Evolutionary conservation across 768 basidiomycete species (phyloP), one percentile per base, ranked within the genome.

Genomic region (Termitomyces sp.): DNA sequence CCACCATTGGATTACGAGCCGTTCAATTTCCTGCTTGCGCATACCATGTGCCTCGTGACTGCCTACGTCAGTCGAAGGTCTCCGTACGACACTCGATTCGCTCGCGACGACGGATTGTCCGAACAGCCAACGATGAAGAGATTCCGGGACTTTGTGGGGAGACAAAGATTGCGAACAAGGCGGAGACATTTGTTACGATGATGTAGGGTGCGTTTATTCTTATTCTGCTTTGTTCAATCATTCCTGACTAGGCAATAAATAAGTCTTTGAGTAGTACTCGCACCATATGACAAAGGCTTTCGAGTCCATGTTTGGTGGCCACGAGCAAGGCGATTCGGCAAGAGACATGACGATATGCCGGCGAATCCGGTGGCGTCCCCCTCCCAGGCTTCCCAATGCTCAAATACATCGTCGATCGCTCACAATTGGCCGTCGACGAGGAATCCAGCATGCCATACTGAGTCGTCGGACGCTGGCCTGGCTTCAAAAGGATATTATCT

Each of bases 191-290:
- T 77, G 95, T 98, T 43, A 98, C 96, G 15, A 98, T 99, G 97
- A 98, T 99, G 73, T 97, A 99, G 80, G 95, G 96, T 95, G 54
- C 45, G 90, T 73, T 2, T 21, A 7, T 22, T 44, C 34, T 42
- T 44, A 26, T 59, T 42, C 24, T 43, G 46, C 54, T 32, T 37
- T 35, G 50, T 26, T 37, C 11, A 1, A 1, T 15, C 17, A 10
- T 21, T 19, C 47, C 32, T 65, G 35, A 53, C 30, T 55, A 57
- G 54, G 15, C 6, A 0, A 6, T 62, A 98, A n/a, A n/a, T n/a
- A n/a, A n/a, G 97, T 98, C 54, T 99, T 99, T 70, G 96, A 99
- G 72, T 99, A 99, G 71, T 99, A 98, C 77, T 98, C 97, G 9
- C 97, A 99, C 68, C 96, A 98, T 70, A 82, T 95, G 80, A 96